These are phyloP conservation scores for Boletellus ananas DNA, from an alignment of 768 basidiomycete genomes.

Conservation along the genomic window DNA sequence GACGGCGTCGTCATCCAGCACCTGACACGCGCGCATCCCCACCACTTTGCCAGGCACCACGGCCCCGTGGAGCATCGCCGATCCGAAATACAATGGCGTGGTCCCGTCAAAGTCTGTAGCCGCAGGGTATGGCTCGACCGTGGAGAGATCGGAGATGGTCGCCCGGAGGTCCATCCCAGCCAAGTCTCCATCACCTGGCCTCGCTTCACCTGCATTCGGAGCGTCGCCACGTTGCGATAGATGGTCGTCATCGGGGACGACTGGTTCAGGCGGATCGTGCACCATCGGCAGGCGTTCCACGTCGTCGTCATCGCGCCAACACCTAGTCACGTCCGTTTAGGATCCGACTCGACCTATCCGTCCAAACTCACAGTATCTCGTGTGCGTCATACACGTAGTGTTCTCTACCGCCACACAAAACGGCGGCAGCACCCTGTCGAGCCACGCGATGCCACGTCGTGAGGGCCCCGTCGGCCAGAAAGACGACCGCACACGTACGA, in stretches of 20 bases:
- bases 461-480: background rate
- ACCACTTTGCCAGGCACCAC: background rate
- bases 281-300: background rate
- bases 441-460: background rate
- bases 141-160: background rate
- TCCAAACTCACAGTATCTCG: slow-evolving; percentile 2
- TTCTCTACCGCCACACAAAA: background rate
- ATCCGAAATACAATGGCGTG: slow-evolving; percentile 1
- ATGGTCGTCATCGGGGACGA: background rate
- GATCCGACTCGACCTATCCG: background rate
- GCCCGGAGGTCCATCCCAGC: background rate
- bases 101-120: slow-evolving; percentile 1
- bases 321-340: background rate
- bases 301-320: background rate
- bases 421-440: background rate
- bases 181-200: background rate
- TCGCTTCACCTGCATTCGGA: background rate
- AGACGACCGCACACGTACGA: background rate
- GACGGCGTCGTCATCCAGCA: background rate
- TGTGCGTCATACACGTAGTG: slow-evolving; percentile 2
- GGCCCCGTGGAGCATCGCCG: background rate
- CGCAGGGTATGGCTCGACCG: background rate
- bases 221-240: background rate
- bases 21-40: background rate
- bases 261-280: background rate